A percentile compares a stretch with the other conserved stretches of the same genome.
Evolutionary conservation across 2,329 filamentous ascomycete species (phyloP).

Genomic region (Fusarium falciforme): DNA sequence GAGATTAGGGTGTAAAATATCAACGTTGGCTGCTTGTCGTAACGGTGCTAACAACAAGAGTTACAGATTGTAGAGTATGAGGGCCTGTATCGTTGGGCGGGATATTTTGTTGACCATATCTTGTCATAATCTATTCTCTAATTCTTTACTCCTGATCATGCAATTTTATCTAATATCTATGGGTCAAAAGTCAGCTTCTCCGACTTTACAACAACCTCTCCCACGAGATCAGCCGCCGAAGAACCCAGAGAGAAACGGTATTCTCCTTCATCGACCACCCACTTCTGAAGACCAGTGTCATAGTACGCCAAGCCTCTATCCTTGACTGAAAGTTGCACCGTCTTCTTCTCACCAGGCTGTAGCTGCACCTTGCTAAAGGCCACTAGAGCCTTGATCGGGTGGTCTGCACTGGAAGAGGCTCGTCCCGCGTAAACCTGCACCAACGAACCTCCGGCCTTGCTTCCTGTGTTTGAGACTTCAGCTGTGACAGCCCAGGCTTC

Average conservation of each 20-base stretch:
- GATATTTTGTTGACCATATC: background rate
- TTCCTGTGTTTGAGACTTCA: slow-evolving; percentile 68
- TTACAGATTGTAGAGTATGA: background rate
- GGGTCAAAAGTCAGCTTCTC: slow-evolving; percentile 1
- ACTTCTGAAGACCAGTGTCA: slow-evolving; percentile 36
- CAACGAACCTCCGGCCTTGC: slow-evolving; percentile 58
- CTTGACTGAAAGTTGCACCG: slow-evolving; percentile 21
- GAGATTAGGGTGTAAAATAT: background rate
- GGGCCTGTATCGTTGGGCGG: background rate
- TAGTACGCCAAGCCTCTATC: slow-evolving; percentile 46
- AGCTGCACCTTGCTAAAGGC: slow-evolving; percentile 46
- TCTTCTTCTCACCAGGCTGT: slow-evolving; percentile 30
- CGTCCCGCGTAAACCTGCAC: slow-evolving; percentile 63
- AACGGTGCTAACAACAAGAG: background rate
- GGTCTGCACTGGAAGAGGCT: slow-evolving; percentile 13
- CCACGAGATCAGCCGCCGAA: slow-evolving; percentile 39
- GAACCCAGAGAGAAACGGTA: slow-evolving; percentile 43
- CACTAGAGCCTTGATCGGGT: slow-evolving; percentile 46
- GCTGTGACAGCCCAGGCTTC: slow-evolving; percentile 66
- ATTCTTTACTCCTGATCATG: background rate
- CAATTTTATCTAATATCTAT: background rate
- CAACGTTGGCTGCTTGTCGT: background rate
- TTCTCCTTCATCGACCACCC: slow-evolving; percentile 43
- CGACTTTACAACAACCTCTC: background rate
- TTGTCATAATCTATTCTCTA: background rate